Evolutionary conservation across 169 alveolate genomes (phyloP).

Genomic region (Amoebophrya sp.): DNA sequence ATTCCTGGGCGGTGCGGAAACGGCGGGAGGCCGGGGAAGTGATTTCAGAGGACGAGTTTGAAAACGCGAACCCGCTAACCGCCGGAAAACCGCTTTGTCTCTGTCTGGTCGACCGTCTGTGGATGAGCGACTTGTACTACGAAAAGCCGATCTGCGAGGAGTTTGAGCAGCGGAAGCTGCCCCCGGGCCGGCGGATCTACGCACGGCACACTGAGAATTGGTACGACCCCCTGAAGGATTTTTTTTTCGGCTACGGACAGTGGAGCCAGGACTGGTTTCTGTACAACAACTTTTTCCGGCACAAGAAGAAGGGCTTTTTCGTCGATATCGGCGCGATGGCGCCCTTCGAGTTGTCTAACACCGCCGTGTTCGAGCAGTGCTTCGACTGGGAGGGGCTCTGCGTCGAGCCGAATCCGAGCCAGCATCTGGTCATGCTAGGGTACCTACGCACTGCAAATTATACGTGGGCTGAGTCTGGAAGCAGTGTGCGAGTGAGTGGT

Average conservation of each 20-base stretch:
- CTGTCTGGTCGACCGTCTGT: neutral
- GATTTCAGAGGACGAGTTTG: too few relatives aligned
- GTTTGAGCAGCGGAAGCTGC: neutral
- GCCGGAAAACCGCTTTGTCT: neutral
- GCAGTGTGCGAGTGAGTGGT: too few relatives aligned
- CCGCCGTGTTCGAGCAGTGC: constrained; percentile 12
- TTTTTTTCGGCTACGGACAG: neutral
- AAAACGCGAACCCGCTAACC: too few relatives aligned
- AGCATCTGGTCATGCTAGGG: neutral
- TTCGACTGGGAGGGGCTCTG: constrained; percentile 28
- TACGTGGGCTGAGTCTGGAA: too few relatives aligned
- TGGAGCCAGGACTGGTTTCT: constrained; percentile 32
- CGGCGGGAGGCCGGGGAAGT: too few relatives aligned
- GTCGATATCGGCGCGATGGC: constrained; percentile 24
- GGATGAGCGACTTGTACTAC: neutral
- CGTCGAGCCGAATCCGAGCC: constrained; percentile 28
- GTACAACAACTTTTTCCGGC: constrained; percentile 13
- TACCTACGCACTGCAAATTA: too few relatives aligned
- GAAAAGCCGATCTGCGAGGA: neutral
- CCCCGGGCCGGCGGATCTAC: neutral
- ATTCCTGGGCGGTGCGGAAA: too few relatives aligned
- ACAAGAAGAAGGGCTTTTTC: neutral
- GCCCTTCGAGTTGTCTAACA: constrained; percentile 17
- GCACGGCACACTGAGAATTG: neutral
- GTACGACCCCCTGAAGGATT: neutral